phyloP scores from a whole-genome alignment of 441 rosid species.

The Gossypium schwendimanii region DNA sequence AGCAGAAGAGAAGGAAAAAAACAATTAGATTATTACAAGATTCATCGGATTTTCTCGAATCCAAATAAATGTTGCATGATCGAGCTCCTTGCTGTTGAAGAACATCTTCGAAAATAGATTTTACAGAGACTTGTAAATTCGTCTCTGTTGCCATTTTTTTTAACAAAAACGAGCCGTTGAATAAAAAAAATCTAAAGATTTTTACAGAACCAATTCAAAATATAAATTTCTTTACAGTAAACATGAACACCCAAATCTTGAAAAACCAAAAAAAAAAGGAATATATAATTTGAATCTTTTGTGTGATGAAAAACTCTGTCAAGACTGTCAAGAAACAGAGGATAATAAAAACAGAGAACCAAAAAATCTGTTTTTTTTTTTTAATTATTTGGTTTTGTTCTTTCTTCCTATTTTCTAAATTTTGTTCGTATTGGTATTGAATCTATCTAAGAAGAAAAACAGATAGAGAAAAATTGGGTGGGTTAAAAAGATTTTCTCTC shows the following conservation, averaged over 20 bases:
- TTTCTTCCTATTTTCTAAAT: neutral
- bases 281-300: neutral
- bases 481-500: conserved; percentile 16
- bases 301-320: neutral
- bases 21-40: conserved; percentile 45
- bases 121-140: conserved; percentile 41
- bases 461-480: conserved; percentile 8
- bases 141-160: conserved; percentile 50
- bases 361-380: neutral
- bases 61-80: conserved; percentile 34
- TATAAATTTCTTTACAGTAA: conserved; percentile 6
- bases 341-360: neutral
- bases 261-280: neutral
- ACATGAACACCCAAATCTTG: conserved; percentile 1
- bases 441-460: conserved; percentile 12
- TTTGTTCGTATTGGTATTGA: neutral
- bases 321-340: conserved; percentile 5
- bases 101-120: conserved; percentile 73
- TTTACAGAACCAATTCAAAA: neutral
- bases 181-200: neutral
- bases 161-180: neutral
- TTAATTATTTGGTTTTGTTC: neutral
- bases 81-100: conserved; percentile 57
- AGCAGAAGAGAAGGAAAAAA: neutral
- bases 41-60: conserved; percentile 53